phyloP scores from a whole-genome alignment of 2,329 filamentous ascomycete species.

The Calycina herbarum region DNA sequence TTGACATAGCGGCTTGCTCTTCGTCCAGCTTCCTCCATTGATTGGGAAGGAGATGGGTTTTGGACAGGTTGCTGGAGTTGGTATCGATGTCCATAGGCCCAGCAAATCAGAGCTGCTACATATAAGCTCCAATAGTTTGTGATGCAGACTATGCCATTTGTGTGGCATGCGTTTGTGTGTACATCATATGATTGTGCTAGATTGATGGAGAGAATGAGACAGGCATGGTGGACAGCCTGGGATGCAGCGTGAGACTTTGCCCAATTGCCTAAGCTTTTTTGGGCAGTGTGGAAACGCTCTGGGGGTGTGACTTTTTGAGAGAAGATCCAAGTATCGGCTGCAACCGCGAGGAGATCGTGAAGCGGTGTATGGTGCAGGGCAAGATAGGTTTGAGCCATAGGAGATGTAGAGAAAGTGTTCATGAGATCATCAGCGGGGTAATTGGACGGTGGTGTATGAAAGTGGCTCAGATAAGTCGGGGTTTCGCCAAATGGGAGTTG shows the following conservation, averaged over 20 bases:
- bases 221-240: slow-evolving; percentile 50
- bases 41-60: slow-evolving; percentile 5
- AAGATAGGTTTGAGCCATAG: slow-evolving; percentile 54
- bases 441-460: slow-evolving; percentile 17
- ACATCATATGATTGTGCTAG: slow-evolving; percentile 36
- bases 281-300: slow-evolving; percentile 48
- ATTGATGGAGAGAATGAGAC: slow-evolving; percentile 51
- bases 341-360: slow-evolving; percentile 56
- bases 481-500: slow-evolving; percentile 28
- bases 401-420: slow-evolving; percentile 46
- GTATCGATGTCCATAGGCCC: slow-evolving; percentile 51
- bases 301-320: slow-evolving; percentile 51
- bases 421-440: slow-evolving; percentile 23
- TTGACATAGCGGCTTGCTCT: slow-evolving; percentile 39
- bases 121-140: slow-evolving; percentile 58
- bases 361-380: slow-evolving; percentile 60
- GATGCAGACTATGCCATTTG: slow-evolving; percentile 32
- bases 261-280: slow-evolving; percentile 49
- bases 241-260: slow-evolving; percentile 46
- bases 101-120: slow-evolving; percentile 58
- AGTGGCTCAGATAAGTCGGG: slow-evolving; percentile 37
- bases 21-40: slow-evolving; percentile 17
- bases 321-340: slow-evolving; percentile 60
- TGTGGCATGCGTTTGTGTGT: slow-evolving; percentile 21
- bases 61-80: slow-evolving; percentile 16